Base-by-base conservation (phyloP, 2,329 filamentous ascomycete species). In the Phoma sp. region DNA sequence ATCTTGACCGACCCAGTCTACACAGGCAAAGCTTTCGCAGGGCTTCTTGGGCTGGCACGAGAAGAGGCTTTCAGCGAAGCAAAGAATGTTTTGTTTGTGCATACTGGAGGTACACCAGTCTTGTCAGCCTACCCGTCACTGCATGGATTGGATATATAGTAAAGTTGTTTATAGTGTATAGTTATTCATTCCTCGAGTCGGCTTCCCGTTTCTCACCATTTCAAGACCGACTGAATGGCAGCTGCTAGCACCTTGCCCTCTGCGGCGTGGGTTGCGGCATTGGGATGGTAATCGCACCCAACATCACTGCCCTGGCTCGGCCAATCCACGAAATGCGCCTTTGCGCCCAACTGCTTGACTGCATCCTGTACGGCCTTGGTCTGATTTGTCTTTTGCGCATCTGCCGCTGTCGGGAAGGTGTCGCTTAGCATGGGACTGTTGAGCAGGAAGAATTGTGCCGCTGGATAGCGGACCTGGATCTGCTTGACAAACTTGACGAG, bases 261-360 rank as follows among this genome's bases (percentile, higher is more conserved):
- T 0, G 52, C 41, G 2, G 68, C 70, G 39, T 79, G 68, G 4
- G 77, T 79, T 5, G 68, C 72, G 6, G 74, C 70, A 54, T 74
- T 78, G 1, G 77, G 77, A 52, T 79, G 77, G 40, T 77, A 79
- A 56, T 79, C 77, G 50, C 77, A 79, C 0, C 74, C 76, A 7
- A 77, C 72, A n/a, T 76, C 75, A 5, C 70, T 61, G 5, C 67
- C 76, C 57, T 80, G 78, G 4, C 66, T 65, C 0, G 77, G 77
- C 67, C 77, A 80, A 55, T 79, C 74, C 5, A 80, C 75, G 55
- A 80, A 69, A 49, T 77, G 65, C 17, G 71, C 67, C 39, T 71
- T 71, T 2, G 66, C 61, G 15, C 68, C 67, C 15, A 80, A 55
- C 55, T 67, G 51, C 12, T 54, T 51, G 7, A 78, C 70, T 0